These are phyloP conservation scores for Globisporangium cederbergense DNA, from an alignment of 352 stramenopile genomes.

Conservation along the genomic window DNA sequence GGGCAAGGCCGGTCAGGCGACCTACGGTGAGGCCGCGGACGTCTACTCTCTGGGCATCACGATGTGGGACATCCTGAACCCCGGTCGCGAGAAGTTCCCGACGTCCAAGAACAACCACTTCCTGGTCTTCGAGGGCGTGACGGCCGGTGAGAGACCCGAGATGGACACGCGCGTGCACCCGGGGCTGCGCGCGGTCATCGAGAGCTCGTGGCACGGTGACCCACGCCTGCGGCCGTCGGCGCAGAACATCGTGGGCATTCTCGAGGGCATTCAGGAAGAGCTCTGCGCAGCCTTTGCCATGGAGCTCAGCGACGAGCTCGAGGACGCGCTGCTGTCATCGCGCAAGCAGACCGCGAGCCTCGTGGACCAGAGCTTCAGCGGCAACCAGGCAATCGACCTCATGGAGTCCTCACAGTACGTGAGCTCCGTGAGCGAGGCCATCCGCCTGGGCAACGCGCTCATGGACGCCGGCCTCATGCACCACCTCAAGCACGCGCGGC, in stretches of 20 bases:
- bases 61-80: conserved; percentile 71
- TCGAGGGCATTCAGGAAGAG: conserved; percentile 51
- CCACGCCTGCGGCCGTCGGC: conserved; percentile 38
- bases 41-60: conserved; percentile 74
- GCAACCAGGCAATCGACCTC: conserved; percentile 30
- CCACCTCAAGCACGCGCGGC: conserved; percentile 42
- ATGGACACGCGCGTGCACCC: conserved; percentile 32
- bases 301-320: conserved; percentile 36
- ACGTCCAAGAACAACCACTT: conserved; percentile 49
- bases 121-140: conserved; percentile 47
- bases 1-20: conserved; percentile 37
- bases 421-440: conserved; percentile 32
- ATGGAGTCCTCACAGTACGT: conserved; percentile 48
- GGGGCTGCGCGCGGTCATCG: conserved; percentile 36
- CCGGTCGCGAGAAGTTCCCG: conserved; percentile 48
- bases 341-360: conserved; percentile 14
- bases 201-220: conserved; percentile 41
- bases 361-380: conserved; percentile 35
- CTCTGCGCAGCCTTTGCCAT: conserved; percentile 35
- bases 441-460: conserved; percentile 59
- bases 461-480: conserved; percentile 60
- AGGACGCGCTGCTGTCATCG: conserved; percentile 26
- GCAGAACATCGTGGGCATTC: conserved; percentile 34
- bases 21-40: conserved; percentile 64
- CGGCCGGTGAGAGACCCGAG: conserved; percentile 43